phyloP scores from a whole-genome alignment of 2,329 filamentous ascomycete genomes.

The Beauveria asiatica region DNA sequence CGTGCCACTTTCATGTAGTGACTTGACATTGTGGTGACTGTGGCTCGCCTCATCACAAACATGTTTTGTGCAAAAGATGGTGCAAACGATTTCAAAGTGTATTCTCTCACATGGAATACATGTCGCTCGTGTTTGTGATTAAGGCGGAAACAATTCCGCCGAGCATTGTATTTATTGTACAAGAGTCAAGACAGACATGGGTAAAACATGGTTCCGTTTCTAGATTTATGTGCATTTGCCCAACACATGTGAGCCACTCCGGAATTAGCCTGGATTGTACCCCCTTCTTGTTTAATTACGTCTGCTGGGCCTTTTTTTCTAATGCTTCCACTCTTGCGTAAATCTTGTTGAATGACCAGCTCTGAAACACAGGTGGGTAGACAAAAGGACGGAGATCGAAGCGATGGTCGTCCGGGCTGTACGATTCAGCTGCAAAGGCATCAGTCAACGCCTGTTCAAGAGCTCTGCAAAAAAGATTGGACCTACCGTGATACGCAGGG shows the following conservation, averaged over 20 bases:
- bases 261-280: no score
- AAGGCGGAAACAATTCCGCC: neutral
- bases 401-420: slow-evolving; percentile 32
- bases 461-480: neutral
- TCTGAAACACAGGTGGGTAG: slow-evolving; percentile 28
- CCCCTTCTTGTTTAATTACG: neutral
- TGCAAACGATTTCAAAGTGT: slow-evolving; percentile 30
- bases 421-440: slow-evolving; percentile 9
- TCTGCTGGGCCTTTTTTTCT: slow-evolving; percentile 17
- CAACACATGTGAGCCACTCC: no score
- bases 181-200: neutral
- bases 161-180: neutral
- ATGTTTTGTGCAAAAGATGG: slow-evolving; percentile 12
- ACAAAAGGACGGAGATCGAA: slow-evolving; percentile 33
- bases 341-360: slow-evolving; percentile 35
- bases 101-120: neutral
- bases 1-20: no score
- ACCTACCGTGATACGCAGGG: slow-evolving; percentile 39
- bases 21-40: slow-evolving; percentile 21
- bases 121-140: neutral
- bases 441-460: neutral
- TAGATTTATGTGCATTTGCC: no score
- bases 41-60: slow-evolving; percentile 15
- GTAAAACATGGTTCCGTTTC: neutral
- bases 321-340: slow-evolving; percentile 25